These are phyloP conservation scores for Tricholoma matsutake DNA, from an alignment of 768 basidiomycete species.

Conservation along the genomic window DNA sequence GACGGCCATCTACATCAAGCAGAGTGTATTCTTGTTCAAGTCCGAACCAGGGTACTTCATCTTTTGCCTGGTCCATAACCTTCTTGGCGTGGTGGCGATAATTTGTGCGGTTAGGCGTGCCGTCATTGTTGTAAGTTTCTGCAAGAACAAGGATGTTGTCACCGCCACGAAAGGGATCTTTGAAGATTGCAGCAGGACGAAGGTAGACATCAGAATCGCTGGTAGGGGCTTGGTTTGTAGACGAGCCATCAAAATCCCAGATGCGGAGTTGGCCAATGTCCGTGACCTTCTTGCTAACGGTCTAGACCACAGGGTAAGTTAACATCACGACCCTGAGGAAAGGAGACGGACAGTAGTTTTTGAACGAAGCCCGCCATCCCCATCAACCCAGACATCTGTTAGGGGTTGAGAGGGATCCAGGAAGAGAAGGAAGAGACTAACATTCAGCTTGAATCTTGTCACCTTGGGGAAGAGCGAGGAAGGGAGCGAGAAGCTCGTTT, in stretches of 20 bases:
- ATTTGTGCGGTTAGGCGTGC: slow-evolving; percentile 96
- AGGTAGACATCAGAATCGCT: slow-evolving; percentile 97
- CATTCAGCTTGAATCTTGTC: slow-evolving; percentile 94
- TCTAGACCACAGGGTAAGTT: slow-evolving; percentile 45
- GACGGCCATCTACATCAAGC: slow-evolving; percentile 86
- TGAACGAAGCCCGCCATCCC: slow-evolving; percentile 88
- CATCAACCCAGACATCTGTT: slow-evolving; percentile 97
- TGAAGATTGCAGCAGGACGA: slow-evolving; percentile 95
- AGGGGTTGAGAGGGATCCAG: slow-evolving; percentile 6
- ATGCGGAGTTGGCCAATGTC: slow-evolving; percentile 89
- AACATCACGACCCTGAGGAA: slow-evolving; percentile 5
- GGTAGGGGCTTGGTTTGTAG: slow-evolving; percentile 96
- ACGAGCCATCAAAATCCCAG: slow-evolving; percentile 99
- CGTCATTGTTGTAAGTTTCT: slow-evolving; percentile 98
- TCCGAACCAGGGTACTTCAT: slow-evolving; percentile 89
- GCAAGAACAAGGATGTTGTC: slow-evolving; percentile 97
- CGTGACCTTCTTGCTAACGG: slow-evolving; percentile 80
- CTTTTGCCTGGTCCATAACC: slow-evolving; percentile 91
- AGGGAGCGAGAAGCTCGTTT: slow-evolving; percentile 88
- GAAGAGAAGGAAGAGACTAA: slow-evolving; percentile 32
- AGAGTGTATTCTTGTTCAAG: slow-evolving; percentile 99
- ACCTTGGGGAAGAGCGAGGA: slow-evolving; percentile 85
- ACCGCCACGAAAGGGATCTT: slow-evolving; percentile 98
- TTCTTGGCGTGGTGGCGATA: slow-evolving; percentile 92
- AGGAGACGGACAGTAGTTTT: slow-evolving; percentile 82